Percentiles rank a stretch among this genome's conserved stretches.
Evolutionary conservation across 352 stramenopile genomes (phyloP).

Genomic region (Sclerospora graminicola): DNA sequence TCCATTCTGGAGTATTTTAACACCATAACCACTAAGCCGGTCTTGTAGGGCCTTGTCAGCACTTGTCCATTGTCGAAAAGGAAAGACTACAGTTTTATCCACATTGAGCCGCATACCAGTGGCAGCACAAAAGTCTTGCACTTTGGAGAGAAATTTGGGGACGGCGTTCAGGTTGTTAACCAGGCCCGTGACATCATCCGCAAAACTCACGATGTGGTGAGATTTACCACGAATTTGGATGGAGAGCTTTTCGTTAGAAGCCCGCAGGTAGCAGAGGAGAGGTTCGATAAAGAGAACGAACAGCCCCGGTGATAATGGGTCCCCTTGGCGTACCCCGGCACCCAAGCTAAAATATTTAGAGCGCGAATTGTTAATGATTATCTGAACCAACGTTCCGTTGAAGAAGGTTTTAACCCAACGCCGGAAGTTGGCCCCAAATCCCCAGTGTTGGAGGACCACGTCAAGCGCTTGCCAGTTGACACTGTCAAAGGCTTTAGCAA

Average conservation of each 20-base stretch:
- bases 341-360: too few species aligned
- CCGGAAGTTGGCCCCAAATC: neutral
- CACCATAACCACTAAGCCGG: neutral
- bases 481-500: slow-evolving; percentile 5
- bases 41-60: neutral
- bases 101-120: neutral
- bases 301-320: too few species aligned
- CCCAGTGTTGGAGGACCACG: neutral
- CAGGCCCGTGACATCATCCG: neutral
- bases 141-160: neutral
- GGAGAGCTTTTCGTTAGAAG: neutral
- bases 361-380: too few species aligned
- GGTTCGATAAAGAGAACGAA: too few species aligned
- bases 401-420: neutral
- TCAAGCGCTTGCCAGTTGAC: slow-evolving; percentile 4
- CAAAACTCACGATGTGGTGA: neutral
- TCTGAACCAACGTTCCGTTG: too few species aligned
- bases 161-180: neutral
- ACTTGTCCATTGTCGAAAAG: neutral
- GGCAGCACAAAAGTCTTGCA: neutral
- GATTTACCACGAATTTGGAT: neutral
- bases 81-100: neutral
- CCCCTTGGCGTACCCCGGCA: too few species aligned
- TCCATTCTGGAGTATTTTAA: neutral
- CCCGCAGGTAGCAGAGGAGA: neutral